Percentiles rank a stretch among this genome's conserved stretches.
Evolutionary conservation across 2,329 filamentous ascomycete genomes (phyloP).

Genomic region (Thelonectria discophora): DNA sequence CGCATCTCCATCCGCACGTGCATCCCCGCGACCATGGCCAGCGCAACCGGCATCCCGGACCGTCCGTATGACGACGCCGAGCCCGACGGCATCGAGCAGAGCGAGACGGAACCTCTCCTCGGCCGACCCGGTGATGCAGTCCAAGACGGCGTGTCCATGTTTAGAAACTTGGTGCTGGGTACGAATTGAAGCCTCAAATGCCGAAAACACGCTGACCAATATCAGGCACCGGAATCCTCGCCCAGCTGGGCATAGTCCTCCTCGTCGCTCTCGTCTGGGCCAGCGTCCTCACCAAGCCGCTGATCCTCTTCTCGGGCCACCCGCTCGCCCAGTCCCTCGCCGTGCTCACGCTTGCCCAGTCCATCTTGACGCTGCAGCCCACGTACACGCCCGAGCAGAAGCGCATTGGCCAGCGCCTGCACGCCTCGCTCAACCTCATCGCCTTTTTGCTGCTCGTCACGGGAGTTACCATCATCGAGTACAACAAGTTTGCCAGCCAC

Average conservation of each 20-base stretch:
- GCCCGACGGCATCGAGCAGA: slow-evolving; percentile 37
- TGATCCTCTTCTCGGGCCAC: slow-evolving; percentile 89
- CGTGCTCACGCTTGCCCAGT: slow-evolving; percentile 79
- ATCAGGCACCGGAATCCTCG: slow-evolving; percentile 80
- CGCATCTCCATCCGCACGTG: background rate
- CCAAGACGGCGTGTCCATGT: slow-evolving; percentile 72
- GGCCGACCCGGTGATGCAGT: slow-evolving; percentile 74
- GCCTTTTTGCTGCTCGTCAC: slow-evolving; percentile 69
- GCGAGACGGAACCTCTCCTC: slow-evolving; percentile 56
- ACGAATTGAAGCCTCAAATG: no score
- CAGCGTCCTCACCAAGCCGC: slow-evolving; percentile 71
- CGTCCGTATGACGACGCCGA: slow-evolving; percentile 43
- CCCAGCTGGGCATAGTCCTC: slow-evolving; percentile 80
- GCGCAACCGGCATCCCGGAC: slow-evolving; percentile 72
- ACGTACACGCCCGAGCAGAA: slow-evolving; percentile 83
- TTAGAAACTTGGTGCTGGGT: slow-evolving; percentile 80
- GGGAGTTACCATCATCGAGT: slow-evolving; percentile 77
- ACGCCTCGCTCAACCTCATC: slow-evolving; percentile 75
- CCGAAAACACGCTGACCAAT: no score
- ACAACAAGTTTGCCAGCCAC: slow-evolving; percentile 79
- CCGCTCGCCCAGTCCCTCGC: slow-evolving; percentile 76
- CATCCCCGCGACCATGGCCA: slow-evolving; percentile 64
- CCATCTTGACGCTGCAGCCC: slow-evolving; percentile 86
- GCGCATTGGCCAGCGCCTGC: slow-evolving; percentile 63
- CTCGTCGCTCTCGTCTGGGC: slow-evolving; percentile 81